phyloP scores from a whole-genome alignment of 768 basidiomycete species.

The Serendipita vermifera region DNA sequence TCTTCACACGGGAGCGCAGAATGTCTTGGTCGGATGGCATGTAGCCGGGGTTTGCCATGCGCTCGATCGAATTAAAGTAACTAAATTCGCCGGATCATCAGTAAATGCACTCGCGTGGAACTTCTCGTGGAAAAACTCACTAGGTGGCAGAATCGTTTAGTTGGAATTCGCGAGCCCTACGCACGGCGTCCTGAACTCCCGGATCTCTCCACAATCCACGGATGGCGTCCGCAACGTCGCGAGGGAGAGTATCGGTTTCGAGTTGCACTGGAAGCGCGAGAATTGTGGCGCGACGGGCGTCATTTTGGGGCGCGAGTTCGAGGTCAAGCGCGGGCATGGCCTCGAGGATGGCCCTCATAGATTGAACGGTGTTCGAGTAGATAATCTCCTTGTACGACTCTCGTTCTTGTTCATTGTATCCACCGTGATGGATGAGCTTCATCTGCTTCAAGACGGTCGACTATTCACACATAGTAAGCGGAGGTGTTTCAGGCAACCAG shows the following conservation, averaged over 20 bases:
- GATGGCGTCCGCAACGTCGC: constrained; percentile 67
- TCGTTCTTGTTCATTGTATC: constrained; percentile 77
- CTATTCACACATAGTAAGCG: neutral
- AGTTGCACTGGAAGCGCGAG: constrained; percentile 68
- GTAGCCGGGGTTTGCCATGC: constrained; percentile 29
- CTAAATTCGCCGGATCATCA: constrained; percentile 17
- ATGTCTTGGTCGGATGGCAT: constrained; percentile 36
- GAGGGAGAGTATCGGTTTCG: constrained; percentile 61
- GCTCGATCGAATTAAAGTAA: constrained; percentile 23
- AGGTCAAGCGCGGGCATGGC: constrained; percentile 81
- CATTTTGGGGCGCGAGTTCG: constrained; percentile 52
- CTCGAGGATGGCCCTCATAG: constrained; percentile 87
- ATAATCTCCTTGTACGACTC: constrained; percentile 95
- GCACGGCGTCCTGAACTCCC: constrained; percentile 71
- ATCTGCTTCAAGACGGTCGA: constrained; percentile 93
- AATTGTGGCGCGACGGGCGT: constrained; percentile 51
- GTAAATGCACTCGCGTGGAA: too few species aligned
- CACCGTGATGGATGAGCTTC: constrained; percentile 90
- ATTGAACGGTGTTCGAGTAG: constrained; percentile 85
- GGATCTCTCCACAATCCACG: constrained; percentile 67
- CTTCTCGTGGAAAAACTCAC: constrained; percentile 21
- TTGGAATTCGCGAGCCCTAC: constrained; percentile 85
- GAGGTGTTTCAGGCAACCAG: neutral
- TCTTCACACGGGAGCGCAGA: constrained; percentile 35
- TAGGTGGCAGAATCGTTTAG: constrained; percentile 93